A percentile compares a stretch with the other conserved stretches of the same genome.
Conservation (phyloP, 345 rosid genomes). For the Hevea brasiliensis region DNA sequence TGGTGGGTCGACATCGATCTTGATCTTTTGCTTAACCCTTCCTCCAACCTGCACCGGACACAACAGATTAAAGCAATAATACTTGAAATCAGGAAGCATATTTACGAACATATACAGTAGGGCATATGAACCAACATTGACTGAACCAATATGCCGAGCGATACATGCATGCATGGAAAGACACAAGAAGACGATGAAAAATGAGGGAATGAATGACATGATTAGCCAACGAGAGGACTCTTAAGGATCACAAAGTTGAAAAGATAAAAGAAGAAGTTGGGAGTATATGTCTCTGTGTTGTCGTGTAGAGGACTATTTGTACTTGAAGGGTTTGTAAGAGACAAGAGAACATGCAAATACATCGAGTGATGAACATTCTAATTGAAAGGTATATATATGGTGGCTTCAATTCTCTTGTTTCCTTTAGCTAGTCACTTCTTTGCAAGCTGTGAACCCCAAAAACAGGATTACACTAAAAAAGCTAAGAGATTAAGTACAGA, state of each 20-base stretch:
- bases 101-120: not conserved
- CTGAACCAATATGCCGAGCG: constrained; percentile 36
- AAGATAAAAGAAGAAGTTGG: not conserved
- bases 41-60: constrained; percentile 15
- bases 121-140: not conserved
- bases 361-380: not conserved
- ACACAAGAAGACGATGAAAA: constrained; percentile 27
- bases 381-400: too few species aligned
- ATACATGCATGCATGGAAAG: constrained; percentile 36
- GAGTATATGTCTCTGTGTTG: not conserved
- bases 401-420: too few species aligned
- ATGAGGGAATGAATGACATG: constrained; percentile 23
- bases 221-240: not conserved
- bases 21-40: not conserved
- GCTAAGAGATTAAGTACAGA: too few species aligned
- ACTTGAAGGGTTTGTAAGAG: constrained; percentile 1
- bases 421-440: not conserved
- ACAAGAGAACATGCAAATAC: constrained; percentile 2
- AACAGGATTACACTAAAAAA: too few species aligned
- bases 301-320: not conserved
- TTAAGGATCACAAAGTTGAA: not conserved
- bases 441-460: not conserved
- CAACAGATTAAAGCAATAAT: too few species aligned
- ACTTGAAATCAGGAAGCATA: not conserved
- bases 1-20: not conserved